phyloP scores from a whole-genome alignment of 2,329 filamentous ascomycete species.

The Clathrospora elynae region DNA sequence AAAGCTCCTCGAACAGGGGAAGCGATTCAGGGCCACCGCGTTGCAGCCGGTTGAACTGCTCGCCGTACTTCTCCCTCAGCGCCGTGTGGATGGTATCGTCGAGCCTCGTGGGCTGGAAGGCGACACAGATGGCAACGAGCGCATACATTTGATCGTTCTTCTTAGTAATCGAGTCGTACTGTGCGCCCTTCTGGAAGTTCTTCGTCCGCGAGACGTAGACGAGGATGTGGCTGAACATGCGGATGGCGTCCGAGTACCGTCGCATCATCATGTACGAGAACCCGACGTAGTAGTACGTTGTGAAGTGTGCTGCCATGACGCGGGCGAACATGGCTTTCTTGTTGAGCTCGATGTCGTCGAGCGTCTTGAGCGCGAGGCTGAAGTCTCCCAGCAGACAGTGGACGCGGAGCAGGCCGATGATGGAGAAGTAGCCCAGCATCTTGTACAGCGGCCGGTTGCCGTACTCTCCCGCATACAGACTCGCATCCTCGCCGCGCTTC shows the following conservation, averaged over 20 bases:
- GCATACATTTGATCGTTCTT: constrained; percentile 99
- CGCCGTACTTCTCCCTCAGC: constrained; percentile 97
- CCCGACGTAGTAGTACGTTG: constrained; percentile 99
- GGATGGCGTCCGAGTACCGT: constrained; percentile 97
- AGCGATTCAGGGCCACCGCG: constrained; percentile 93
- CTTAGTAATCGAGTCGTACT: constrained; percentile 99
- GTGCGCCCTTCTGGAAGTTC: constrained; percentile 99
- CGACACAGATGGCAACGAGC: constrained; percentile 96
- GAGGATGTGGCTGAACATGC: constrained; percentile 99
- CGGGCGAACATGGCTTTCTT: constrained; percentile 99
- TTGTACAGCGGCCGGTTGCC: constrained; percentile 92
- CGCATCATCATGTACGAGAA: constrained; percentile 99
- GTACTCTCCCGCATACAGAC: constrained; percentile 90
- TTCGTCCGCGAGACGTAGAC: constrained; percentile 98
- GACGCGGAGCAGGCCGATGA: constrained; percentile 93
- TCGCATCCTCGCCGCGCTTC: constrained; percentile 90
- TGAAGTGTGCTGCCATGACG: constrained; percentile 99
- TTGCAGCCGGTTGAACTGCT: constrained; percentile 96
- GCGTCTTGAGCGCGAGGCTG: constrained; percentile 95
- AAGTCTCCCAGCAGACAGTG: constrained; percentile 98
- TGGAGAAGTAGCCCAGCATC: constrained; percentile 99
- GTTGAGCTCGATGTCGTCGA: constrained; percentile 99
- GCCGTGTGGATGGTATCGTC: constrained; percentile 99
- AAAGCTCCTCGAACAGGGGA: constrained; percentile 97
- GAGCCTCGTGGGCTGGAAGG: constrained; percentile 94